Percentiles rank a stretch among this genome's conserved stretches.
Evolutionary conservation across 2,329 filamentous ascomycete genomes (phyloP).

Genomic region (Microcyclospora pomicola): DNA sequence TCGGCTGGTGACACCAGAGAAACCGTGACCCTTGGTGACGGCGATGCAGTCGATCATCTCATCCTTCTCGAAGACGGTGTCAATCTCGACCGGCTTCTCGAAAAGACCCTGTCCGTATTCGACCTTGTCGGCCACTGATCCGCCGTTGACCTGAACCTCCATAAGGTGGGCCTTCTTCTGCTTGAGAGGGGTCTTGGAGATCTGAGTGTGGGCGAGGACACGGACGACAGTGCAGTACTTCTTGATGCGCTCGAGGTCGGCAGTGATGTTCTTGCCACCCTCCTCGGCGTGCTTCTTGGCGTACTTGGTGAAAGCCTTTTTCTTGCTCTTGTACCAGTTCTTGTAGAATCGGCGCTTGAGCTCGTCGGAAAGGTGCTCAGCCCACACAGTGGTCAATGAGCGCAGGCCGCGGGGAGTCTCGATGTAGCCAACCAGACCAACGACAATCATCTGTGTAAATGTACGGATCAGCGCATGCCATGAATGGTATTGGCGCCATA

Average conservation of each 20-base stretch:
- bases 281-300: conserved; percentile 99
- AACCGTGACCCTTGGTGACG: conserved; percentile 99
- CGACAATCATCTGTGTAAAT: conserved; percentile 77
- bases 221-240: conserved; percentile 99
- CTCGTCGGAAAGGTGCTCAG: conserved; percentile 97
- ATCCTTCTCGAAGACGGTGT: conserved; percentile 94
- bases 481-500: conserved; percentile 45
- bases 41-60: conserved; percentile 99
- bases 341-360: conserved; percentile 99
- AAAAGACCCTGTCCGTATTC: conserved; percentile 89
- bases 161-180: conserved; percentile 99
- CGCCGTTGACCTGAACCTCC: conserved; percentile 99
- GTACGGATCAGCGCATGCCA: conserved; percentile 38
- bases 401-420: conserved; percentile 98
- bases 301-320: conserved; percentile 99
- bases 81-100: conserved; percentile 95
- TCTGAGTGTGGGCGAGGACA: conserved; percentile 97
- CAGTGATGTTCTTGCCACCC: conserved; percentile 78
- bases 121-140: conserved; percentile 91
- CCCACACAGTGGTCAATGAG: conserved; percentile 98
- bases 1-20: conserved; percentile 89
- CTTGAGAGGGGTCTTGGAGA: conserved; percentile 98
- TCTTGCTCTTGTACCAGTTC: conserved; percentile 99
- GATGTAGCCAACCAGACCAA: conserved; percentile 99
- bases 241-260: conserved; percentile 99